Percentiles rank a stretch among this genome's conserved stretches.
Conservation (phyloP, 192 early-diverging fungal species). For the Coemansia asiatica region DNA sequence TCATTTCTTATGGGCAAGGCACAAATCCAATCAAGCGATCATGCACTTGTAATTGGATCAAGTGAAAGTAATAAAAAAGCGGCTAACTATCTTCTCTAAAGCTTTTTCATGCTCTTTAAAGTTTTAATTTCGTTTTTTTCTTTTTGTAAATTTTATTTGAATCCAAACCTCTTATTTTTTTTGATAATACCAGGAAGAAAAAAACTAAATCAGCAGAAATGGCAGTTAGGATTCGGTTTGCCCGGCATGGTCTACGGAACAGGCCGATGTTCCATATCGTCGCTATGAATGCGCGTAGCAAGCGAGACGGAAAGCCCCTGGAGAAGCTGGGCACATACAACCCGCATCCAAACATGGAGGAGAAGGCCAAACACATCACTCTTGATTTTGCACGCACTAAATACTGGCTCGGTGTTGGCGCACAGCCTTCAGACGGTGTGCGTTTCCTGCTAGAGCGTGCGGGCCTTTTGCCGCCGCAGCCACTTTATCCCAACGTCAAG, state of each 20-base stretch:
- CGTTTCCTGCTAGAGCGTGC: slow-evolving; percentile 72
- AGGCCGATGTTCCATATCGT: slow-evolving; percentile 95
- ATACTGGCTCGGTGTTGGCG: slow-evolving; percentile 96
- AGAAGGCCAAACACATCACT: slow-evolving; percentile 80
- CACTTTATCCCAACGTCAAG: slow-evolving; percentile 38
- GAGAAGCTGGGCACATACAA: slow-evolving; percentile 91
- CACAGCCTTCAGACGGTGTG: slow-evolving; percentile 93
- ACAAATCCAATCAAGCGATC: background rate
- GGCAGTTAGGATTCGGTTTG: slow-evolving; percentile 85
- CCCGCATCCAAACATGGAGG: slow-evolving; percentile 70
- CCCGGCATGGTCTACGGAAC: slow-evolving; percentile 85
- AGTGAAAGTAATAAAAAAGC: no score
- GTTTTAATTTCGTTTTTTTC: background rate
- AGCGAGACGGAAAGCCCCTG: slow-evolving; percentile 85
- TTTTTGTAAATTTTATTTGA: background rate
- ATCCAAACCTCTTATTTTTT: background rate
- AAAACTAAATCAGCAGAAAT: slow-evolving; percentile 24
- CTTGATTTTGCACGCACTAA: slow-evolving; percentile 87
- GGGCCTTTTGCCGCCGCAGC: slow-evolving; percentile 47
- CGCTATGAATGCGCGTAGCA: slow-evolving; percentile 75
- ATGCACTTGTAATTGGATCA: background rate
- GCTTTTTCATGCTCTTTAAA: no score
- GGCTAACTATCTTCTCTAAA: no score
- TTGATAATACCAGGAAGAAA: background rate
- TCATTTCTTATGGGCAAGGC: background rate